Evolutionary conservation across 176 grass and related monocot genomes (phyloP).

Genomic region (Saccharum spontaneum): DNA sequence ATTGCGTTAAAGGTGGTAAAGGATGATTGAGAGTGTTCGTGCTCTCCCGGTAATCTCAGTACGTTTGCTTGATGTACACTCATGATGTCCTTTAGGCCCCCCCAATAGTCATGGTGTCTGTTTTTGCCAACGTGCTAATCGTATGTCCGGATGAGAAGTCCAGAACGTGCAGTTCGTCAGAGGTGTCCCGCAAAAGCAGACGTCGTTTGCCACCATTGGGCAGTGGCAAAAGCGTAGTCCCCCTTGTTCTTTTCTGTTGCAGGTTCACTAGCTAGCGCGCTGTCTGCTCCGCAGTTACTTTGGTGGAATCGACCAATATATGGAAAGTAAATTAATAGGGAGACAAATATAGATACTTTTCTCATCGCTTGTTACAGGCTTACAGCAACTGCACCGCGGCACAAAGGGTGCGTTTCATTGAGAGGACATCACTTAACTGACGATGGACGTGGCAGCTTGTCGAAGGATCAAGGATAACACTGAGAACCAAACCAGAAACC

Average conservation of each 20-base stretch:
- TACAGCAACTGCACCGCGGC: background rate
- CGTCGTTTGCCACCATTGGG: background rate
- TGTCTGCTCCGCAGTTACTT: background rate
- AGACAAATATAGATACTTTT: background rate
- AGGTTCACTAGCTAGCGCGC: background rate
- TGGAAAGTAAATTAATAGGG: background rate
- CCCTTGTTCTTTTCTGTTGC: conserved; percentile 7
- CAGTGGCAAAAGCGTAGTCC: background rate
- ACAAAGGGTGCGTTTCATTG: background rate
- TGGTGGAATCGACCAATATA: background rate
- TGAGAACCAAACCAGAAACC: too few species aligned
- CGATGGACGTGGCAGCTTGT: background rate
- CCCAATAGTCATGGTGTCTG: background rate
- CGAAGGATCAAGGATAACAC: too few species aligned
- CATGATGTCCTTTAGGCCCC: conserved; percentile 16
- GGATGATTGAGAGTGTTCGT: background rate
- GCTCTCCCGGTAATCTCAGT: background rate
- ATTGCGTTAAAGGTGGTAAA: background rate
- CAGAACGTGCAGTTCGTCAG: conserved; percentile 20
- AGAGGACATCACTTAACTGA: background rate
- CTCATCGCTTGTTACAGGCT: background rate
- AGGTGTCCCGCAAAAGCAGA: background rate
- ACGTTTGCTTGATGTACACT: background rate
- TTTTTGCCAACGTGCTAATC: conserved; percentile 2
- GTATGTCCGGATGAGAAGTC: background rate